Conservation (phyloP, 169 alveolate genomes). For the Plasmodium adleri region DNA sequence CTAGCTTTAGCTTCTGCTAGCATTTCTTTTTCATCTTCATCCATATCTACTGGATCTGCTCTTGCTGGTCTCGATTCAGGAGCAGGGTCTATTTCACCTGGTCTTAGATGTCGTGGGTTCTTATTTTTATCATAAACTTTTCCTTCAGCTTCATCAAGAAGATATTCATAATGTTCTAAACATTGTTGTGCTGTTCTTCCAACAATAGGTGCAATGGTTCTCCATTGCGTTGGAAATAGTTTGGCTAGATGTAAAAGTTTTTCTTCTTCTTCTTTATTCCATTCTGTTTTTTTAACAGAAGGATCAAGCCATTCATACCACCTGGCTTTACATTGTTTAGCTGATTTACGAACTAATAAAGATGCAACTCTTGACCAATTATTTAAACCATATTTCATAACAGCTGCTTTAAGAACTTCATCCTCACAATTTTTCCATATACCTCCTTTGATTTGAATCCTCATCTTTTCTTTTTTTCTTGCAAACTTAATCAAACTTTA, state of each 20-base stretch:
- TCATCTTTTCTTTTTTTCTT: conserved; percentile 85
- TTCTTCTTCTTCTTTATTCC: conserved; percentile 99
- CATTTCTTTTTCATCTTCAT: conserved; percentile 99
- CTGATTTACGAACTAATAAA: conserved; percentile 97
- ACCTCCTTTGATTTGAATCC: conserved; percentile 98
- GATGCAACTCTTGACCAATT: conserved; percentile 99
- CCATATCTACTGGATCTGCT: conserved; percentile 98
- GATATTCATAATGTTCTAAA: conserved; percentile 98
- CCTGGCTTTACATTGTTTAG: conserved; percentile 99
- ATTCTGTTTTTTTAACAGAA: conserved; percentile 98
- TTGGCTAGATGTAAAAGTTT: conserved; percentile 98
- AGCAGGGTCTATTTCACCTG: conserved; percentile 99
- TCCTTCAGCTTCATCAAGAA: conserved; percentile 98
- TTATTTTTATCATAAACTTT: conserved; percentile 84
- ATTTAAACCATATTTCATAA: conserved; percentile 99
- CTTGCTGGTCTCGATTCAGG: conserved; percentile 99
- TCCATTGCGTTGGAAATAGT: conserved; percentile 99
- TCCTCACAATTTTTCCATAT: conserved; percentile 99
- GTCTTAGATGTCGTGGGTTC: conserved; percentile 97
- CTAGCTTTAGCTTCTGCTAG: conserved; percentile 99
- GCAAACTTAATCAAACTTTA: neutral
- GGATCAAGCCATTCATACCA: conserved; percentile 99
- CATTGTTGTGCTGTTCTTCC: conserved; percentile 99
- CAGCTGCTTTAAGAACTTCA: conserved; percentile 99
- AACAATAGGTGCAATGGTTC: conserved; percentile 99